A percentile compares a stretch with the other conserved stretches of the same genome.
Conservation (phyloP, 2,329 filamentous ascomycete species). For the Lojkania enalia region DNA sequence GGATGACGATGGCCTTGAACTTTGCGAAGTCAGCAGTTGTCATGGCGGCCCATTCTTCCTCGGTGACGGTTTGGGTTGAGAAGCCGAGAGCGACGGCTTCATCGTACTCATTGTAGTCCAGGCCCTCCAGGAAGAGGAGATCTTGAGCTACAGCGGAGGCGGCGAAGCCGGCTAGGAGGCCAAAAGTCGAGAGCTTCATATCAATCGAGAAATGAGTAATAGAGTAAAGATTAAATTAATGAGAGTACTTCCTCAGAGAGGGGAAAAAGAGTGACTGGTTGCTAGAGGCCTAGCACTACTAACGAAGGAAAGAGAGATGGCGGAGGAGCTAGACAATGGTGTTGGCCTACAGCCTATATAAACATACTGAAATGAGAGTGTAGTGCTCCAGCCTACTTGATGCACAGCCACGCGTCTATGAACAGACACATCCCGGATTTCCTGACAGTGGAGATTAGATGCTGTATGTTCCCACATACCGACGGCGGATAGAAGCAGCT, state of each 20-base stretch:
- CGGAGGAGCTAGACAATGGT: conserved; percentile 1
- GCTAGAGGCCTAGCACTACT: not conserved
- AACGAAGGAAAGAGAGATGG: not conserved
- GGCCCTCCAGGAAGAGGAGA: conserved; percentile 34
- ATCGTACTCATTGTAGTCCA: conserved; percentile 28
- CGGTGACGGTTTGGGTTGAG: conserved; percentile 41
- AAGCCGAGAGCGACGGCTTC: conserved; percentile 26
- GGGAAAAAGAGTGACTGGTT: conserved; percentile 8
- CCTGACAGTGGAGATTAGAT: conserved; percentile 11
- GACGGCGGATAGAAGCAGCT: not conserved
- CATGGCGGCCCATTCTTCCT: conserved; percentile 44
- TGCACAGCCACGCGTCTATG: conserved; percentile 6
- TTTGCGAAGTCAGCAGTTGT: conserved; percentile 49
- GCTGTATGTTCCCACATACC: conserved; percentile 1
- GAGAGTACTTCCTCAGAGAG: conserved; percentile 1
- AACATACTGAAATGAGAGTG: conserved; percentile 1
- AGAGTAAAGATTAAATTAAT: conserved; percentile 6
- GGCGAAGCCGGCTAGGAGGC: conserved; percentile 14
- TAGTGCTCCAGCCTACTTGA: too few relatives aligned
- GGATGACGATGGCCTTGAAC: conserved; percentile 52
- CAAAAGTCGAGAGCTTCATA: conserved; percentile 14
- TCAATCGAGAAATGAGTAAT: conserved; percentile 3
- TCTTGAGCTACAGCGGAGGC: conserved; percentile 29
- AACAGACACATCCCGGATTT: not conserved
- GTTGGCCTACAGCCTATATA: conserved; percentile 3